A percentile compares a stretch with the other conserved stretches of the same genome.
Conservation (phyloP, 225 moss, liverwort and hornwort species). For the Thuidium tamariscinum region DNA sequence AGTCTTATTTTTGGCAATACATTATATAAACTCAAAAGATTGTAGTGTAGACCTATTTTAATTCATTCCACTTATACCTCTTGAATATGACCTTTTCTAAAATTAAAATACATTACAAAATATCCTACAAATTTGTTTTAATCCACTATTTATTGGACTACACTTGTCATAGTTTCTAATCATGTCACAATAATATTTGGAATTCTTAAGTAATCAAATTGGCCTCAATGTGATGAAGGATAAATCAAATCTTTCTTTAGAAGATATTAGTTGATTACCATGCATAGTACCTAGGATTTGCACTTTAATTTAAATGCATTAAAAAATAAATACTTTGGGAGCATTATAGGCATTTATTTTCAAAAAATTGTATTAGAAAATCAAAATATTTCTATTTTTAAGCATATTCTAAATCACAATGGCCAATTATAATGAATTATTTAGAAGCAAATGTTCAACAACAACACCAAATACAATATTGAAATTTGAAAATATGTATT, state of each 20-base stretch:
- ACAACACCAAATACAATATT: rapidly evolving
- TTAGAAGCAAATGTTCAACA: rapidly evolving
- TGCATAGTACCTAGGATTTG: rapidly evolving
- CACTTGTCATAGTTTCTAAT: background rate
- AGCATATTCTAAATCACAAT: rapidly evolving
- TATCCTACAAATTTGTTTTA: background rate
- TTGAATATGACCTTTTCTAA: background rate
- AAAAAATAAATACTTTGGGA: no score
- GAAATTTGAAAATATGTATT: background rate
- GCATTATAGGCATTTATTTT: no score
- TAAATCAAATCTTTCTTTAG: background rate
- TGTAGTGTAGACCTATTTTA: background rate
- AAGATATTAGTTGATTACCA: rapidly evolving
- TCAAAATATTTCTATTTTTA: background rate
- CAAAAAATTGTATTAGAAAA: background rate
- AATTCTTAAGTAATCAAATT: background rate
- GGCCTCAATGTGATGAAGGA: rapidly evolving
- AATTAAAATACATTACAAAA: background rate
- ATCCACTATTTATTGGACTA: background rate
- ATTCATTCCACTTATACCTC: background rate
- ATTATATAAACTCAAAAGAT: background rate
- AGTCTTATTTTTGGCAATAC: background rate
- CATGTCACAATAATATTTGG: no score
- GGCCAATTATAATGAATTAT: background rate
- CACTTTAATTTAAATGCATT: no score